Evolutionary conservation across 2,329 filamentous ascomycete genomes (phyloP).

Genomic region (Colletotrichum sp.): DNA sequence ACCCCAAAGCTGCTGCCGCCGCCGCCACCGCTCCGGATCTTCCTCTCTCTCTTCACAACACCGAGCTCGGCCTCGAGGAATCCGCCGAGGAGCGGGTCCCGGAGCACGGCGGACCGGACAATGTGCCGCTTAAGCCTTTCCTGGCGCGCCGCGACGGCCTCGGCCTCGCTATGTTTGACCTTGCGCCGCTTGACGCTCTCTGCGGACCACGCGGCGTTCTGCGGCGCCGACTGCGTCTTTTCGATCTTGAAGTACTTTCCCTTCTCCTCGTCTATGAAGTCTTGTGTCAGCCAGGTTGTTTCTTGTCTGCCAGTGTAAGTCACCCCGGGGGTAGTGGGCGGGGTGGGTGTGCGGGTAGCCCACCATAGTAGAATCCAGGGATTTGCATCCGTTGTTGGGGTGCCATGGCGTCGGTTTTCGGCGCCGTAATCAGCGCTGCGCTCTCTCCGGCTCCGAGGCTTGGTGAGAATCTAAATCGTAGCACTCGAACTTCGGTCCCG

Average conservation of each 20-base stretch:
- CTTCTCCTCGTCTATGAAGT: conserved; percentile 54
- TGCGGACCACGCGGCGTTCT: conserved; percentile 58
- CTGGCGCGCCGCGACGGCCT: conserved; percentile 29
- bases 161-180: conserved; percentile 43
- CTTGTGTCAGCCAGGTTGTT: not conserved
- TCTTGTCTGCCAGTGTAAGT: not conserved
- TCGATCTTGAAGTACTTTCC: conserved; percentile 74
- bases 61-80: conserved; percentile 40
- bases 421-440: not conserved
- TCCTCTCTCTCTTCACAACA: conserved; percentile 22
- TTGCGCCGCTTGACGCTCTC: conserved; percentile 63
- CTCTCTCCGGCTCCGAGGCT: not conserved
- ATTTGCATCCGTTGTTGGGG: conserved; percentile 36
- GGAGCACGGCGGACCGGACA: conserved; percentile 35
- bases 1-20: conserved; percentile 10
- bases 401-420: conserved; percentile 4
- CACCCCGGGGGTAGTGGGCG: not conserved
- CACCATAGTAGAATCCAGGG: conserved; percentile 63
- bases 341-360: not conserved
- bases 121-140: conserved; percentile 41
- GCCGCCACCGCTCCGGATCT: not conserved
- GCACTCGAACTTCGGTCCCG: not conserved
- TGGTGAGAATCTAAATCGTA: not conserved
- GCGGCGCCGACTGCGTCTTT: conserved; percentile 57
- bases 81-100: conserved; percentile 34